A percentile compares a stretch with the other conserved stretches of the same genome.
Evolutionary conservation across 257 asterid genomes (phyloP).

Genomic region (Coffea eugenioides): DNA sequence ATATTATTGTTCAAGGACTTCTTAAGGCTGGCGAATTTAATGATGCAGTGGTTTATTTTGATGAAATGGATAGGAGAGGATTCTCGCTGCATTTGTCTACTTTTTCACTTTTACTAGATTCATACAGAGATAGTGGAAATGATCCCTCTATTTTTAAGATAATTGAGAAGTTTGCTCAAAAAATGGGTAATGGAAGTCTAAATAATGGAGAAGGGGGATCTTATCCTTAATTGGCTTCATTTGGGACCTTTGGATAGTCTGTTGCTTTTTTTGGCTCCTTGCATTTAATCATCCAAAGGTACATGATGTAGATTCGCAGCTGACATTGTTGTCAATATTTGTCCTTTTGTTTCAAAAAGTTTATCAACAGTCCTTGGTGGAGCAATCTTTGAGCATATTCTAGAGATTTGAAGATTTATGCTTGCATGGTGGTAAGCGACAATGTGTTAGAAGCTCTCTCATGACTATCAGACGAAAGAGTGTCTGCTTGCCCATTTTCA

Average conservation of each 20-base stretch:
- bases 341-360: not conserved
- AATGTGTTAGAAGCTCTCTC: too few species aligned
- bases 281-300: conserved; percentile 15
- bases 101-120: not conserved
- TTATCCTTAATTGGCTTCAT: not conserved
- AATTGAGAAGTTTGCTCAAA: not conserved
- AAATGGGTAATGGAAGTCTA: too few species aligned
- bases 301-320: not conserved
- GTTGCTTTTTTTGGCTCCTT: not conserved
- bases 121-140: not conserved
- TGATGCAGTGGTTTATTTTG: not conserved
- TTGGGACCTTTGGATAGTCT: too few species aligned
- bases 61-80: conserved; percentile 17
- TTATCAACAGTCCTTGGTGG: too few species aligned
- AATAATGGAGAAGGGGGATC: not conserved
- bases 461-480: too few species aligned
- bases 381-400: too few species aligned
- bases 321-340: not conserved
- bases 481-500: too few species aligned
- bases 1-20: conserved; percentile 14
- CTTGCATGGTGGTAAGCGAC: too few species aligned
- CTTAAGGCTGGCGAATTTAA: not conserved
- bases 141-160: not conserved
- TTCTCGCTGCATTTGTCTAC: conserved; percentile 4
- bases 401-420: too few species aligned